Evolutionary conservation across 805 yeast species (phyloP), one percentile per base, ranked within the genome.

Genomic region (Starmerella geochares): DNA sequence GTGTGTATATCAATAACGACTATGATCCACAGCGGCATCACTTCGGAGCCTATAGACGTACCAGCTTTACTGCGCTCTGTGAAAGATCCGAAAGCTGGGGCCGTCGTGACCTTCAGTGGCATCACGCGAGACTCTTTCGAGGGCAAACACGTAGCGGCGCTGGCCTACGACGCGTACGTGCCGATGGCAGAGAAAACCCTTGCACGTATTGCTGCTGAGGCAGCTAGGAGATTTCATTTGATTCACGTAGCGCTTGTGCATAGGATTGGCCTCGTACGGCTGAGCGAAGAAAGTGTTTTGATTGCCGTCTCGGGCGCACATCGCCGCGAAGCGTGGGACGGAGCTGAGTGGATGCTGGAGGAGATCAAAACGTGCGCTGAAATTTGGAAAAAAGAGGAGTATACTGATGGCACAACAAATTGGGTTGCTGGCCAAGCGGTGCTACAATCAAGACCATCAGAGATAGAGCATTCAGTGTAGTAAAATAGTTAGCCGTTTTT

Each of bases 331-430:
- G 78, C 73, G 0, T 75, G 77, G 75, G 56, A 62, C 14, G 70
- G 74, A 16, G 75, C 70, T 3, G 67, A 64, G 46, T 67, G 71
- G 71, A 60, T 72, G 0, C 56, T 75, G 16, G 78, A 75, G 49
- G 61, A 62, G 42, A 67, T 75, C 32, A 75, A 75, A 59, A 65
- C 60, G 46, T 56, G 57, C 2, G 73, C 66, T 3, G 80, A 75
- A 56, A 73, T 75, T 17, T 75, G 80, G 80, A 75, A 75, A 55
- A 62, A 62, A 36, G 80, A 75, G 55, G 60, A 61, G 17, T 75
- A 71, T 52, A 56, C 41, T 0, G 75, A 72, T 56, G 77, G 75
- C 1, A 40, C 65, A 1, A 49, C 60, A 1, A 39, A 51, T n/a
- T 75, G 78, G 78, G 71, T 71, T 44, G 66, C 66, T 46, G 56